Conservation (phyloP, 2,329 filamentous ascomycete genomes). For the Westerdykella ornata region DNA sequence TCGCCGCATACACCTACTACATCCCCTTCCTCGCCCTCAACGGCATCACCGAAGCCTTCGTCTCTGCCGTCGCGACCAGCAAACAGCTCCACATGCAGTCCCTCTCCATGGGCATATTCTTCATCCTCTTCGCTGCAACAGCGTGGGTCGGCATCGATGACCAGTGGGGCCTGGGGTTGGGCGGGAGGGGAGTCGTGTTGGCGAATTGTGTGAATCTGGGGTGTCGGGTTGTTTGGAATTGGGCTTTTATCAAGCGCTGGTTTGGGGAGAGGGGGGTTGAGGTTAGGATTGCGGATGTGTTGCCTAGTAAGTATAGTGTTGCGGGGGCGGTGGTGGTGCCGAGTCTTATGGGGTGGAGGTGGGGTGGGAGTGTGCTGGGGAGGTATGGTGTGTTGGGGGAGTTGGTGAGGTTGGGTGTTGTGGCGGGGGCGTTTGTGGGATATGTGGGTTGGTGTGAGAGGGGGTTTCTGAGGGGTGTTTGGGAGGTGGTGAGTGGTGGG, state of each 20-base stretch:
- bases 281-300: conserved; percentile 14
- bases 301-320: conserved; percentile 26
- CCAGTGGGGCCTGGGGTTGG: conserved; percentile 57
- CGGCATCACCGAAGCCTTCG: conserved; percentile 86
- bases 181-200: conserved; percentile 72
- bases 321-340: conserved; percentile 36
- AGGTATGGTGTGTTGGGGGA: conserved; percentile 40
- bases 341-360: conserved; percentile 30
- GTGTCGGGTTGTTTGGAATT: conserved; percentile 76
- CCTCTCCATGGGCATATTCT: conserved; percentile 78
- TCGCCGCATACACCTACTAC: conserved; percentile 83
- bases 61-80: conserved; percentile 75
- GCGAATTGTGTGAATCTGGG: conserved; percentile 89
- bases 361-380: conserved; percentile 18
- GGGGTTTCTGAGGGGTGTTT: conserved; percentile 15
- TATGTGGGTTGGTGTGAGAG: conserved; percentile 32
- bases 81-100: conserved; percentile 70
- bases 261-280: conserved; percentile 17
- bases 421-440: conserved; percentile 33
- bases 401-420: conserved; percentile 32
- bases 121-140: conserved; percentile 63
- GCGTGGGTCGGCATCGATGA: conserved; percentile 57
- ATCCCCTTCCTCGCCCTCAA: conserved; percentile 89
- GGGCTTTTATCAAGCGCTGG: conserved; percentile 56
- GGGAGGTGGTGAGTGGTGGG: neutral